A percentile compares a stretch with the other conserved stretches of the same genome.
Conservation (phyloP, 768 basidiomycete genomes). For the Phylloporus sp. region DNA sequence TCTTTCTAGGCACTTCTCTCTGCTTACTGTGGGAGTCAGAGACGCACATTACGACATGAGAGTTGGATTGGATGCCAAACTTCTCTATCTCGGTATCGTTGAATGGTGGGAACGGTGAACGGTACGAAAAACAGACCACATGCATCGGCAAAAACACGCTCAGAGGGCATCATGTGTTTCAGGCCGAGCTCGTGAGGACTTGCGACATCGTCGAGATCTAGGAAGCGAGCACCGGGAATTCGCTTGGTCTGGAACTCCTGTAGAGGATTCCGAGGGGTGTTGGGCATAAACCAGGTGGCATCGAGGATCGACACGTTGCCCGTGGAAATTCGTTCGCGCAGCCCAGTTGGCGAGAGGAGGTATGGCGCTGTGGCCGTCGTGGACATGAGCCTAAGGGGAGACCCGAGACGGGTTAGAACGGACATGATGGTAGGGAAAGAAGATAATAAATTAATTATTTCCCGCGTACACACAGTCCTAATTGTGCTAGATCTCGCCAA, state of each 20-base stretch:
- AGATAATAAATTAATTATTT: conserved; percentile 9
- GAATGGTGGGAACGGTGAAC: conserved; percentile 4
- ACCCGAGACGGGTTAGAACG: conserved; percentile 3
- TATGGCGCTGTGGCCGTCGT: conserved; percentile 40
- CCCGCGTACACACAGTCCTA: background rate
- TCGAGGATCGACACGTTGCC: conserved; percentile 52
- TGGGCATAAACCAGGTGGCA: conserved; percentile 94
- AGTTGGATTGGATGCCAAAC: conserved; percentile 66
- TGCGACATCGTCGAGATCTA: conserved; percentile 79
- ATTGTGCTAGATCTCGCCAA: background rate
- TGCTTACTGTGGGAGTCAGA: background rate
- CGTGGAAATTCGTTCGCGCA: conserved; percentile 36
- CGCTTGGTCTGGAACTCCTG: conserved; percentile 65
- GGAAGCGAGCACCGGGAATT: conserved; percentile 68
- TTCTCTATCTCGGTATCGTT: conserved; percentile 41
- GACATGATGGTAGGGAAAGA: background rate
- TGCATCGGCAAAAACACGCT: conserved; percentile 66
- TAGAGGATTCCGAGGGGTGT: conserved; percentile 63
- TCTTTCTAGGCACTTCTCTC: conserved; percentile 4
- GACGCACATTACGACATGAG: conserved; percentile 80
- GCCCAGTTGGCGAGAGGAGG: conserved; percentile 49
- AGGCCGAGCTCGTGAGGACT: conserved; percentile 73
- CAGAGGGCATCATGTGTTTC: conserved; percentile 91
- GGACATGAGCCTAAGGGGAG: conserved; percentile 33
- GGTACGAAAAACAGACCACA: conserved; percentile 55